Conservation (phyloP, 2,329 filamentous ascomycete species). For the Fusarium lyarnte region DNA sequence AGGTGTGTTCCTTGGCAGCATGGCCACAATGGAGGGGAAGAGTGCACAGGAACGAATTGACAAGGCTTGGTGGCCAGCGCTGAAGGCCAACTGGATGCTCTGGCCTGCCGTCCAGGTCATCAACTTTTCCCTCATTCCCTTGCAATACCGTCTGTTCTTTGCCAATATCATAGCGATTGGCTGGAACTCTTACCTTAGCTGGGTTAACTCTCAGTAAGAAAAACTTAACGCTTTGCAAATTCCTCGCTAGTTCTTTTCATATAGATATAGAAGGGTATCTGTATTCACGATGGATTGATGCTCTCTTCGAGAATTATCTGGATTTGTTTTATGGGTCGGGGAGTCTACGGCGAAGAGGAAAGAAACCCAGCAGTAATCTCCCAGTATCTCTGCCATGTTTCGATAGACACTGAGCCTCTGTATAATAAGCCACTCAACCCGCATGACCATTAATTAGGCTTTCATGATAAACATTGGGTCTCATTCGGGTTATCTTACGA, state of each 20-base stretch:
- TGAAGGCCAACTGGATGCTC: slow-evolving; percentile 85
- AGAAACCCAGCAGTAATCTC: background rate
- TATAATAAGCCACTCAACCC: slow-evolving; percentile 12
- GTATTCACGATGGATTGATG: slow-evolving; percentile 3
- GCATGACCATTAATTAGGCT: slow-evolving; percentile 10
- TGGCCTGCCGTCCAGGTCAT: slow-evolving; percentile 87
- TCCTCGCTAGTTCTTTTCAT: background rate
- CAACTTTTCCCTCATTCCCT: slow-evolving; percentile 88
- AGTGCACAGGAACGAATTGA: slow-evolving; percentile 72
- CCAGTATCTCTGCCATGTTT: slow-evolving; percentile 9
- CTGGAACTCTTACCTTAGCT: slow-evolving; percentile 73
- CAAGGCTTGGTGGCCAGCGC: slow-evolving; percentile 74
- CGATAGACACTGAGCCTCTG: slow-evolving; percentile 24
- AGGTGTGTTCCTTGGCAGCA: slow-evolving; percentile 80
- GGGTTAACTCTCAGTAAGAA: slow-evolving; percentile 61
- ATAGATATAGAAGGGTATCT: slow-evolving; percentile 36
- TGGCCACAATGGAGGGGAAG: slow-evolving; percentile 82
- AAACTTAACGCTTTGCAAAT: background rate
- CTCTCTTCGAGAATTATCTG: background rate
- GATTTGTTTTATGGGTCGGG: slow-evolving; percentile 2
- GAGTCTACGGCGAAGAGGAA: slow-evolving; percentile 17
- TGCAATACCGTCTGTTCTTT: slow-evolving; percentile 84
- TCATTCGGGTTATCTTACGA: slow-evolving; percentile 26
- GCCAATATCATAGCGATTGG: slow-evolving; percentile 82
- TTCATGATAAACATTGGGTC: background rate